Evolutionary conservation across 148 eudicot genomes (phyloP), one percentile per base, ranked within the genome.

Genomic region (Polygonum aviculare): DNA sequence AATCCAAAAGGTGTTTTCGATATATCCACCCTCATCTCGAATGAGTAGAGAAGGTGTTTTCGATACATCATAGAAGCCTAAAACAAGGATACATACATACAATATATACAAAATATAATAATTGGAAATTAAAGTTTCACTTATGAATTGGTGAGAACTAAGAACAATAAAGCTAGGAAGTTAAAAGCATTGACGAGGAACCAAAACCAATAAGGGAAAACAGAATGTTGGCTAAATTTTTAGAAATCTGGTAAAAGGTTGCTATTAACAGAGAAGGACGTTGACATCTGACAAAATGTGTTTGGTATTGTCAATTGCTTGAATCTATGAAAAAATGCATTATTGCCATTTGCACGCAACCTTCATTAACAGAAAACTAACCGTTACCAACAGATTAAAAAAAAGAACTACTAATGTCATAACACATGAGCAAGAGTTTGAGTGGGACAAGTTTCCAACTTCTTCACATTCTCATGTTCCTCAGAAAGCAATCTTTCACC

Each of bases 371-470:
- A 60, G 5, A 36, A 60, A 60, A 26, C 26, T 60, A 60, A 60
- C 15, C 33, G 38, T 12, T 16, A 60, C 38, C 14, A 8, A 60
- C 7, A 0, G 0, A 21, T 54, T 51, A 26, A 44, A 6, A 44
- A 44, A n/a, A n/a, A n/a, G n/a, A n/a, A n/a, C n/a, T n/a, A n/a
- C n/a, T n/a, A n/a, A n/a, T n/a, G n/a, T n/a, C 16, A 51, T 51
- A 51, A 51, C 55, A 9, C 55, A 14, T 15, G 16, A 15, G n/a
- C 1, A 0, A 2, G 38, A 22, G 69, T 10, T 65, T 35, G 72
- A 67, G 36, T 15, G 72, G n/a, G 44, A 67, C 71, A 65, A 65
- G 71, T 36, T 65, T 35, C 71, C 71, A 65, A 65, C 71, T 65
- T 63, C 18, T 12, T 38, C 70, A 63, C 8, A 65, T 15, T 31